Evolutionary conservation across 441 rosid genomes (phyloP), one percentile per base, ranked within the genome.

Genomic region (Theobroma grandiflorum): DNA sequence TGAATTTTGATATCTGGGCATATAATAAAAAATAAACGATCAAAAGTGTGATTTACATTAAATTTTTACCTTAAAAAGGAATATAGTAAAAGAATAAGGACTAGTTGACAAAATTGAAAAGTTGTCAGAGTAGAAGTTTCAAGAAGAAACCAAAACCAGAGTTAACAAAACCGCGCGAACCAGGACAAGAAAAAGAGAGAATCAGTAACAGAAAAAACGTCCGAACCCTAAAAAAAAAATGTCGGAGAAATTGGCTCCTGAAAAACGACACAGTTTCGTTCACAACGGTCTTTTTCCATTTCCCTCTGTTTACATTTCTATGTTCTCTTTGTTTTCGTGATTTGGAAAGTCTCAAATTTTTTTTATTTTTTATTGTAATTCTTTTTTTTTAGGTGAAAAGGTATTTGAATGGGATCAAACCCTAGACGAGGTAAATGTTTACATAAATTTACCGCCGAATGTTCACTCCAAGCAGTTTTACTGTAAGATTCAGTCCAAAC

Each of bases 321-420:
- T 2, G 26, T 72, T 53, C 64, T 55, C 40, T 49, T 2, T 9
- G 20, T 3, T 45, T 59, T 61, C 40, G 4, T 61, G 40, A 15
- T 63, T 45, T 64, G 5, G 5, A 7, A 33, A 20, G 20, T 49
- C 33, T 61, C 67, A 26, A 26, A 26, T 26, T 26, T 0, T 26
- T 26, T 26, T 26, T 26, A 2, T 14, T 20, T 8, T 14, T 16
- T 2, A 52, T 49, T 14, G 2, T 14, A 6, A 18, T 43, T 71
- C 33, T 6, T 43, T 45, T 1, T 77, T 40, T 74, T 38, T 73
- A 93, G 98, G 90, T 47, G 90, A 92, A 78, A 90, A 90, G 80
- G 97, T 91, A 18, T 95, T 91, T 79, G 98, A 96, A 75, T 95
- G 98, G 99, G 98, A 96, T 87, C 98, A 95, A 89, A 93, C 93